Evolutionary conservation across 2,329 filamentous ascomycete species (phyloP).

Genomic region (Nemania abortiva): DNA sequence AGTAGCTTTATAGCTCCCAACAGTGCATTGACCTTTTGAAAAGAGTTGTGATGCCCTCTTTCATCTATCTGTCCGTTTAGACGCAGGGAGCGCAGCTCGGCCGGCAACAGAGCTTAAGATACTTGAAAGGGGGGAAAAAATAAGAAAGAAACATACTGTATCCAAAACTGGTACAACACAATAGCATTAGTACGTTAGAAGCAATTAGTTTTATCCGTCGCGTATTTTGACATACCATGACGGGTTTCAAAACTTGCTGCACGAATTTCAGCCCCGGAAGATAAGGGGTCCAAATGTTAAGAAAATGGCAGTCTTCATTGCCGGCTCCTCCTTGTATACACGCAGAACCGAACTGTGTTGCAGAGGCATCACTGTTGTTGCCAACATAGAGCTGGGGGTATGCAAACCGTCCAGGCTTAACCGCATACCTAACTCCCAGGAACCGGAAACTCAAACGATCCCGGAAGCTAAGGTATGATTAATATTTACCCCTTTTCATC

Average conservation of each 20-base stretch:
- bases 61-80: too few species aligned
- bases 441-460: conserved; percentile 59
- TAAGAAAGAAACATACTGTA: conserved; percentile 36
- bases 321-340: conserved; percentile 56
- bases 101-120: background rate
- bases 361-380: conserved; percentile 50
- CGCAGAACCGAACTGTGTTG: conserved; percentile 53
- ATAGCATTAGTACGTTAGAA: background rate
- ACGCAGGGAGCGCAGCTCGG: too few species aligned
- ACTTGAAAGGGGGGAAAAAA: background rate
- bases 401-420: conserved; percentile 58
- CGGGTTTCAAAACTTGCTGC: conserved; percentile 51
- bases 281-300: conserved; percentile 61
- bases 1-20: background rate
- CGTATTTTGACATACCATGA: conserved; percentile 46
- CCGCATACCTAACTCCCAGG: conserved; percentile 61
- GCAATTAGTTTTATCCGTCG: background rate
- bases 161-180: conserved; percentile 32
- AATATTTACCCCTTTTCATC: background rate
- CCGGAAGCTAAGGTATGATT: conserved; percentile 41
- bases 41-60: too few species aligned
- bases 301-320: conserved; percentile 61
- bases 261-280: conserved; percentile 50
- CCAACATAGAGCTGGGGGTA: conserved; percentile 57
- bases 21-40: too few species aligned